Base-by-base conservation (phyloP, 441 rosid species). In the Oxalis stricta region DNA sequence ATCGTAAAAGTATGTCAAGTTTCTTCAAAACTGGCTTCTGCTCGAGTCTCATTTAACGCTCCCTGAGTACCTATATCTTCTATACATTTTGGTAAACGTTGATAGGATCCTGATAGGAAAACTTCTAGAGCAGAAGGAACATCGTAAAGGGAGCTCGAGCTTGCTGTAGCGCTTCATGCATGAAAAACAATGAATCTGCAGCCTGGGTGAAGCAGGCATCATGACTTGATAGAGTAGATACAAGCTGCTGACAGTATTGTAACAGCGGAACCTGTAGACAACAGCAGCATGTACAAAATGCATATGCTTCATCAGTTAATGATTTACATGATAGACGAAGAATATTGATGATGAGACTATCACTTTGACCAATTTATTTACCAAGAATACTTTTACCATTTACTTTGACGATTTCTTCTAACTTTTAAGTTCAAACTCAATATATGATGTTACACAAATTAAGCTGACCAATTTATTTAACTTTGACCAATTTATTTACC, bases 101-200 rank as follows among this genome's bases (percentile, higher is more conserved):
- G 75, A 66, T 84, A 87, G 45, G 89, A 82, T 52, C 99, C 97
- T 7, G 95, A 77, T 17, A 92, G 84, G 41, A 87, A 71, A 23
- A 92, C 56, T 68, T 92, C 97, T 52, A 75, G 63, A 52, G 99
- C 94, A 55, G 99, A 87, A 33, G 99, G 95, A 67, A 87, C 94
- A 31, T 92, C 97, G 62, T 92, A 92, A 21, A 85, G 26, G 99
- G 99, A 44, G 95, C 97, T 14, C 94, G 97, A 48, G 99, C 97
- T 73, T 92, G 97, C 51, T 84, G 99, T 41, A 92, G 61, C 47
- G 92, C 94, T 67, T 92, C 99, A 38, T 84, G 97, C 99, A 92
- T 79, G 65, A 87, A 92, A 71, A 84, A 92, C 52, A 92, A 73
- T 0, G 89, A 82, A 68, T 92, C 99, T 38, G 99, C 89, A 30